These are phyloP conservation scores for Exophiala dermatitidis DNA, from an alignment of 2,329 filamentous ascomycete genomes.

Conservation along the genomic window DNA sequence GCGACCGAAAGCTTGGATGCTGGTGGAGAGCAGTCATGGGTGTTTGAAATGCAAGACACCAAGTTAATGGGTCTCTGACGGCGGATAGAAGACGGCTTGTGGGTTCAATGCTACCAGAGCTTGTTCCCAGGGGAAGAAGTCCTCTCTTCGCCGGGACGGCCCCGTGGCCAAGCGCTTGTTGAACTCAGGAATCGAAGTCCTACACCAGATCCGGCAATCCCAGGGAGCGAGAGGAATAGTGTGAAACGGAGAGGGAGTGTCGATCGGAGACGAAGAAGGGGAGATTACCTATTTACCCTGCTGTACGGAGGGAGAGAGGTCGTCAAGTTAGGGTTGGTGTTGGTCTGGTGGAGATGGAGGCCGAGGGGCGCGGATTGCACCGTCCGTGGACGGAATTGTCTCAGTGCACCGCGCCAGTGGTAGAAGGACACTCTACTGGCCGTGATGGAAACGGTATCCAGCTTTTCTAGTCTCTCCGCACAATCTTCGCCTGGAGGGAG, in stretches of 20 bases:
- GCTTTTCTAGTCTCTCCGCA: neutral
- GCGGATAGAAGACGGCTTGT: neutral
- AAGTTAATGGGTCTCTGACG: conserved; percentile 20
- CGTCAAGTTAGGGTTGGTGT: conserved; percentile 1
- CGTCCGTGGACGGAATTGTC: neutral
- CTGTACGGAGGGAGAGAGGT: neutral
- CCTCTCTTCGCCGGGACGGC: neutral
- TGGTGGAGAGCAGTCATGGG: conserved; percentile 16
- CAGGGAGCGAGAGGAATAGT: neutral
- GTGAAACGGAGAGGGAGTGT: conserved; percentile 4
- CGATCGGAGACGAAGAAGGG: conserved; percentile 10
- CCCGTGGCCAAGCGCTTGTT: neutral
- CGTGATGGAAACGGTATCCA: neutral
- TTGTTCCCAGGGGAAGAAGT: conserved; percentile 8
- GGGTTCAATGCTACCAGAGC: conserved; percentile 8
- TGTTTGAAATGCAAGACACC: conserved; percentile 18
- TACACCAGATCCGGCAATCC: neutral
- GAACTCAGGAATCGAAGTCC: neutral
- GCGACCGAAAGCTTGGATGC: conserved; percentile 1
- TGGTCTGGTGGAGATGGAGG: conserved; percentile 1
- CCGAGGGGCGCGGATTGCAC: neutral
- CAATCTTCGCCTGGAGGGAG: neutral
- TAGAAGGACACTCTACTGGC: neutral
- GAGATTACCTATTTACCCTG: neutral
- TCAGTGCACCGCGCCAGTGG: neutral